Conservation (phyloP, 164 flowering plant species). For the Vitis amurensis region DNA sequence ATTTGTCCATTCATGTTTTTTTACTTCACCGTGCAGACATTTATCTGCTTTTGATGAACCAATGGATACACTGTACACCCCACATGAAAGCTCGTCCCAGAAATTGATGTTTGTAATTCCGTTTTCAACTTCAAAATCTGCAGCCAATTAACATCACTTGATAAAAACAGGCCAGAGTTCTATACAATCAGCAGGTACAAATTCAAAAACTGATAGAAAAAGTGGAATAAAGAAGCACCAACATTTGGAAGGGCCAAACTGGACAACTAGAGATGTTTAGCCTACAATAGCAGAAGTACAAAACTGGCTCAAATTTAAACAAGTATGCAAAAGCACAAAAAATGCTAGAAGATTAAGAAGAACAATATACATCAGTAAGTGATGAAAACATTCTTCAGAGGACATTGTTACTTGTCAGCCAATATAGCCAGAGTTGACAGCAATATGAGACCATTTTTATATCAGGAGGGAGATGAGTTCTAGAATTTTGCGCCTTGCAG, state of each 20-base stretch:
- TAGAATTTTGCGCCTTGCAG: no score
- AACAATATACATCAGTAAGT: neutral
- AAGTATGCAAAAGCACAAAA: neutral
- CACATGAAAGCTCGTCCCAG: slow-evolving; percentile 98
- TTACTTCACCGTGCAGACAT: slow-evolving; percentile 47
- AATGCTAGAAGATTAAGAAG: neutral
- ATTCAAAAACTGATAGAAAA: neutral
- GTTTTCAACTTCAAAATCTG: slow-evolving; percentile 48
- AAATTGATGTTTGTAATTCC: slow-evolving; percentile 27
- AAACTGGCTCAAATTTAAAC: neutral
- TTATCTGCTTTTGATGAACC: slow-evolving; percentile 24
- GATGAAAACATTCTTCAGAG: neutral
- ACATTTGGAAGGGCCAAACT: neutral
- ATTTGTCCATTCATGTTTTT: slow-evolving; percentile 73
- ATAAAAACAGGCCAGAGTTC: no score
- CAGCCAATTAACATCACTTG: slow-evolving; percentile 1
- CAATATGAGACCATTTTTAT: neutral
- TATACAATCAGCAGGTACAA: no score
- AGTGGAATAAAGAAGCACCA: neutral
- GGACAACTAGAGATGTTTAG: neutral
- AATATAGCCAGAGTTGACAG: neutral
- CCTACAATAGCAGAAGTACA: neutral
- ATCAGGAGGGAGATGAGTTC: neutral
- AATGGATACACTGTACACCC: slow-evolving; percentile 63
- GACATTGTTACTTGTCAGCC: neutral